Evolutionary conservation across 2,329 filamentous ascomycete species (phyloP), one percentile per base, ranked within the genome.

Genomic region (Colletotrichum limetticola): DNA sequence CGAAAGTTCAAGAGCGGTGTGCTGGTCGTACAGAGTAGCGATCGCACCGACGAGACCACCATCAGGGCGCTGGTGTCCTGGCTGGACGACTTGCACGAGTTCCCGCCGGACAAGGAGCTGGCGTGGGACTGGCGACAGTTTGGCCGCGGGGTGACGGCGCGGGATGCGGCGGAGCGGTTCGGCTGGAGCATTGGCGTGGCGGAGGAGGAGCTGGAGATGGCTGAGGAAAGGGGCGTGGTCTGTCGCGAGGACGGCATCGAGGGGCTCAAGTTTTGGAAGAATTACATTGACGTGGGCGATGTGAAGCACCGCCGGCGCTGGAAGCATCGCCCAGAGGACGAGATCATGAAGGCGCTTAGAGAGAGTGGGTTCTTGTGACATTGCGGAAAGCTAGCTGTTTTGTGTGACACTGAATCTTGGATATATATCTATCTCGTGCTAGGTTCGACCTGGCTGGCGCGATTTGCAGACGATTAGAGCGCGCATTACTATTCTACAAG

Each of bases 141-240:
- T 81, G 95, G 97, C 0, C 89, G 92, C 68, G 95, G 97, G 11
- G 92, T 98, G 32, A 98, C 95, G 16, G 95, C 95, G 1, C 94
- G 97, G 79, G 95, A 98, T 79, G 91, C 91, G 0, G 97, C 97
- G 0, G 94, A 97, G 81, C 88, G 91, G 62, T 99, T 99, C 82
- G 94, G 95, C 6, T 99, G 97, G 97, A 98, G 97, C 80, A 93
- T 99, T 8, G 97, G 97, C 9, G 96, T 99, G 26, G 97, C 97
- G 1, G 94, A 93, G 72, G 97, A 98, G 81, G 97, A 99, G 83
- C 87, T 99, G 14, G 94, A 98, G 80, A 98, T 99, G 96, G 95
- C 95, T 0, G 97, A 99, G 82, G 96, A 98, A 81, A 91, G 90
- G 68, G 97, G 97, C 0, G 91, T 91, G 3, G 81, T 99, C 24